A percentile compares a stretch with the other conserved stretches of the same genome.
These are phyloP conservation scores for Myxozyma melibiosi DNA, from an alignment of 805 yeast genomes.

Conservation along the genomic window DNA sequence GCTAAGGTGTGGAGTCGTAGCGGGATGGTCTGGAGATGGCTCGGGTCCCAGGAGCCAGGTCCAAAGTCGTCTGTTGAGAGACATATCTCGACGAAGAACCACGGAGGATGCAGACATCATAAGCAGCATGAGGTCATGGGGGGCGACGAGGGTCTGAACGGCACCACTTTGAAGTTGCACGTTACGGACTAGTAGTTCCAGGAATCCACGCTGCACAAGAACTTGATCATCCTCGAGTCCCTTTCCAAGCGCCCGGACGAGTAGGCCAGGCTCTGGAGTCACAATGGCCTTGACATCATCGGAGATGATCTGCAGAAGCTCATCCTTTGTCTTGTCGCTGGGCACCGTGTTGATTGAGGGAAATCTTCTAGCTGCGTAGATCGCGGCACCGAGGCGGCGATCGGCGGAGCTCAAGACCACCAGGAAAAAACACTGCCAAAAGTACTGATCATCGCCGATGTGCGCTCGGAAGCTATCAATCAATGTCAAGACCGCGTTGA, in stretches of 20 bases:
- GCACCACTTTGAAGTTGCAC: conserved; percentile 66
- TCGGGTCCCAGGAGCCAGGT: conserved; percentile 89
- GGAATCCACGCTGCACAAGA: conserved; percentile 82
- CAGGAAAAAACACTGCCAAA: conserved; percentile 83
- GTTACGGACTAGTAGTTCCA: conserved; percentile 73
- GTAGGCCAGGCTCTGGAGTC: conserved; percentile 75
- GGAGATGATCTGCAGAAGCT: conserved; percentile 40
- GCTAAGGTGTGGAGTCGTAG: conserved; percentile 21
- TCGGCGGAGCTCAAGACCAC: conserved; percentile 79
- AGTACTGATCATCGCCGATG: conserved; percentile 66
- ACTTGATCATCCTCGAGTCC: conserved; percentile 69
- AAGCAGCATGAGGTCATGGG: conserved; percentile 59
- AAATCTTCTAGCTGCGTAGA: conserved; percentile 67
- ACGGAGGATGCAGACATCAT: conserved; percentile 66
- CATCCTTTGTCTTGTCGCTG: conserved; percentile 34
- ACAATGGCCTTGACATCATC: conserved; percentile 63
- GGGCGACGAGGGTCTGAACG: conserved; percentile 51
- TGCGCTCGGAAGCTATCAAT: conserved; percentile 61
- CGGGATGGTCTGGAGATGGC: conserved; percentile 34
- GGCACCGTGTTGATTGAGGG: conserved; percentile 57
- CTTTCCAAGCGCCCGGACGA: conserved; percentile 70
- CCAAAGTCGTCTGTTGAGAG: conserved; percentile 91
- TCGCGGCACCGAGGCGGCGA: conserved; percentile 77
- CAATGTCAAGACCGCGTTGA: conserved; percentile 58
- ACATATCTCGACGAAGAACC: conserved; percentile 85